Percentiles rank a stretch among this genome's conserved stretches.
phyloP scores from a whole-genome alignment of 2,329 filamentous ascomycete species.

The Monilinia fructigena region DNA sequence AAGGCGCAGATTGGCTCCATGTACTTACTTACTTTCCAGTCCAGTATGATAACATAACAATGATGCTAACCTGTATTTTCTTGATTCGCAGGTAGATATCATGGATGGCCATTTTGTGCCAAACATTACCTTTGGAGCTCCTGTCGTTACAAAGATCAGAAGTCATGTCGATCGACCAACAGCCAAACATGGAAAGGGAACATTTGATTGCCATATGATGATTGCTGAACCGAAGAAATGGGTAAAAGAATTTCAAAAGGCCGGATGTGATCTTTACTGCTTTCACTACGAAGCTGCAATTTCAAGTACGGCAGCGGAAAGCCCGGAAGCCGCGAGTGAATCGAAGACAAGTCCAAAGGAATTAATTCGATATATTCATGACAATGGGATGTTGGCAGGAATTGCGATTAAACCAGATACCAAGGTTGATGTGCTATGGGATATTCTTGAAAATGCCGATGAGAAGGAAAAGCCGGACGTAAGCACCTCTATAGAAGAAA shows the following conservation, averaged over 20 bases:
- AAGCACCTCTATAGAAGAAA: constrained; percentile 44
- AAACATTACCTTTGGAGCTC: constrained; percentile 95
- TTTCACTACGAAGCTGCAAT: constrained; percentile 98
- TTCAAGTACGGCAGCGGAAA: constrained; percentile 76
- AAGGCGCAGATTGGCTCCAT: constrained; percentile 72
- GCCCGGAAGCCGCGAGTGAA: constrained; percentile 67
- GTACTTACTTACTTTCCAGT: background rate
- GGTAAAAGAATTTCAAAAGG: constrained; percentile 92
- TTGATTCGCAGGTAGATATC: constrained; percentile 66
- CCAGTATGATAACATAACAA: background rate
- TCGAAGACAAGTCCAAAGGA: constrained; percentile 77
- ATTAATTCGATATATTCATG: constrained; percentile 87
- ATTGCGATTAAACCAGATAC: constrained; percentile 96
- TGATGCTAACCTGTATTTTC: background rate
- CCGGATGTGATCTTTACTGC: constrained; percentile 97
- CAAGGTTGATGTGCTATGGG: constrained; percentile 85
- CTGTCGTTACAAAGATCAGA: constrained; percentile 92
- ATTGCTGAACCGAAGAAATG: constrained; percentile 98
- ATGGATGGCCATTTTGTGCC: constrained; percentile 99
- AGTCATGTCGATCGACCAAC: constrained; percentile 76
- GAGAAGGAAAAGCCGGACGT: constrained; percentile 84
- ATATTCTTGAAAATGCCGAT: constrained; percentile 73
- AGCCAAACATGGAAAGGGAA: constrained; percentile 72
- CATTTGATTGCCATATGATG: constrained; percentile 99
- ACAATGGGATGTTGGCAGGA: constrained; percentile 81